A percentile compares a stretch with the other conserved stretches of the same genome.
Evolutionary conservation across 352 stramenopile species (phyloP).

Genomic region (Peronospora destructor): DNA sequence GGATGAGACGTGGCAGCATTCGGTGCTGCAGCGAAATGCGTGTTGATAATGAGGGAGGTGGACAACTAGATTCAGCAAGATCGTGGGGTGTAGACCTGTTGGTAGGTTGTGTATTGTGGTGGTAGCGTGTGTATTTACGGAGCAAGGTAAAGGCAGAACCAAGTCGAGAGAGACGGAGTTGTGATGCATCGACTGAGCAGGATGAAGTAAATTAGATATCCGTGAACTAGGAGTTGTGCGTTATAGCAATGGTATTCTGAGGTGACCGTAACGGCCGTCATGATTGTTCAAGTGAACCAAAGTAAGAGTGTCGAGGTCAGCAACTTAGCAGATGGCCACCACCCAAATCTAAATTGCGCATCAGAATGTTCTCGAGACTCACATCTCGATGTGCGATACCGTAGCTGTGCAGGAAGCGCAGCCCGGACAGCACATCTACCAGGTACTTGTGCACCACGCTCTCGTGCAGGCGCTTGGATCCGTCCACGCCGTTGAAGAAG

Average conservation of each 20-base stretch:
- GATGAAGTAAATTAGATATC: constrained; percentile 14
- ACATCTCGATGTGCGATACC: constrained; percentile 91
- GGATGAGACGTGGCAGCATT: constrained; percentile 56
- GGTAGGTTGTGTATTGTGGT: constrained; percentile 10
- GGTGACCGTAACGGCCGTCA: too few relatives aligned
- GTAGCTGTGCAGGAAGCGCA: constrained; percentile 57
- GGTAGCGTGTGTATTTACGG: background rate
- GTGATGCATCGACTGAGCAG: background rate
- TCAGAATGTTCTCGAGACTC: constrained; percentile 96
- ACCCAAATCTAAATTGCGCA: constrained; percentile 51
- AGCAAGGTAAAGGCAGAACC: background rate
- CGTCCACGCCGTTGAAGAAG: constrained; percentile 19
- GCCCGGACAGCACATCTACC: constrained; percentile 55
- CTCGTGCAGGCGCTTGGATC: constrained; percentile 39
- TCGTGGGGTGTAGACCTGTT: background rate
- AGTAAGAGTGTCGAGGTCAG: too few relatives aligned
- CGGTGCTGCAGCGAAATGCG: constrained; percentile 33
- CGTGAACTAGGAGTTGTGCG: constrained; percentile 4
- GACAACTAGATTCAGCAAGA: background rate
- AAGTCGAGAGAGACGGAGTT: background rate
- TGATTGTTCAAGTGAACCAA: too few relatives aligned
- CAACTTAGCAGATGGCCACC: too few relatives aligned
- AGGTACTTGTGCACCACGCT: constrained; percentile 47
- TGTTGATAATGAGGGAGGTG: background rate
- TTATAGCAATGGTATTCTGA: too few relatives aligned